A percentile compares a stretch with the other conserved stretches of the same genome.
phyloP scores from a whole-genome alignment of 1,284 basidiomycete species.

The Mycena citricolor region DNA sequence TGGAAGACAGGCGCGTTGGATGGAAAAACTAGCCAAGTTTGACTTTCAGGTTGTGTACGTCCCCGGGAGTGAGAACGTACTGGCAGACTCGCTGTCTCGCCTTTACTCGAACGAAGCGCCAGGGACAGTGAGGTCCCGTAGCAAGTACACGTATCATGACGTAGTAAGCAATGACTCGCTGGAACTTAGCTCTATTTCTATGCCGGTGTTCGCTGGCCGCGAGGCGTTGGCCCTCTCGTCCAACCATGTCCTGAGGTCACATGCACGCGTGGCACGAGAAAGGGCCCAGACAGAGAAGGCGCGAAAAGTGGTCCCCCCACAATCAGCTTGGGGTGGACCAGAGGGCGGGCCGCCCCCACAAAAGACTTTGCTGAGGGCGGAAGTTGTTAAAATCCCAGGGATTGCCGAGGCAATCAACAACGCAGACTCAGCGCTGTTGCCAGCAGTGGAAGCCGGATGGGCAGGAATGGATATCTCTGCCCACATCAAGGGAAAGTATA shows the following conservation, averaged over 20 bases:
- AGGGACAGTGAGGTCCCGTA: conserved; percentile 17
- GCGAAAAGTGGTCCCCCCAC: neutral
- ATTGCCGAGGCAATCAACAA: too few species aligned
- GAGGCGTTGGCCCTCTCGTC: too few species aligned
- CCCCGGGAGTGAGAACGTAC: conserved; percentile 17
- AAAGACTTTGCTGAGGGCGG: too few species aligned
- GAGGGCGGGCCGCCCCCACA: conserved; percentile 22
- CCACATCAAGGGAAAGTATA: conserved; percentile 22
- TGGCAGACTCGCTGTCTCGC: conserved; percentile 19
- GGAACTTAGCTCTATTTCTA: too few species aligned
- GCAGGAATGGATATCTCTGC: conserved; percentile 19
- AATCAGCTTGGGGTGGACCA: conserved; percentile 25
- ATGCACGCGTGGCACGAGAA: neutral
- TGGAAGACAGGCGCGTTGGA: conserved; percentile 30
- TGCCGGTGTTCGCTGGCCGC: too few species aligned
- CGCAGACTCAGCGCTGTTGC: neutral
- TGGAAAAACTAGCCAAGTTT: conserved; percentile 25
- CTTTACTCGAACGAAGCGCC: conserved; percentile 19
- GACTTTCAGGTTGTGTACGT: conserved; percentile 20
- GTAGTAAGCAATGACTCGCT: neutral
- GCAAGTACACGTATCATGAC: conserved; percentile 14
- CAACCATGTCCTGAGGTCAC: too few species aligned
- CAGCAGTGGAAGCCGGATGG: conserved; percentile 10
- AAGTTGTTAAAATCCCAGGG: too few species aligned
- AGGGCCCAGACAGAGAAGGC: neutral